These are phyloP conservation scores for Pseudogymnoascus sp. DNA, from an alignment of 2,329 filamentous ascomycete species.

Conservation along the genomic window DNA sequence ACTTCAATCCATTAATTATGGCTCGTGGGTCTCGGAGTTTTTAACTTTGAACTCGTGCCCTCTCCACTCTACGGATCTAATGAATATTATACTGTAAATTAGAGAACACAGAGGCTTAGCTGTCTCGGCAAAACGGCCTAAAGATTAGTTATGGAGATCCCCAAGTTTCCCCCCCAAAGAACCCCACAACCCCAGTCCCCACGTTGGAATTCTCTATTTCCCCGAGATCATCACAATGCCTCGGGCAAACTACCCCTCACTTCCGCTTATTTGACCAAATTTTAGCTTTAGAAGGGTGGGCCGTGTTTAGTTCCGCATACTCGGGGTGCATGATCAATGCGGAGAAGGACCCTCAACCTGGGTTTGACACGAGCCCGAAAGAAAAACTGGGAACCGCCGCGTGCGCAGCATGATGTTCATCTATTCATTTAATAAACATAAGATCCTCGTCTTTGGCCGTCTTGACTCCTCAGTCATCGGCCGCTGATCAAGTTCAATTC, in stretches of 20 bases:
- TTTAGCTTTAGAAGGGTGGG: neutral
- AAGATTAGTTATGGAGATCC: neutral
- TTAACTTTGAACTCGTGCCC: neutral
- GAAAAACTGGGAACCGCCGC: neutral
- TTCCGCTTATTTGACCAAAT: neutral
- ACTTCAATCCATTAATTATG: neutral
- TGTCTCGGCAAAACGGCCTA: neutral
- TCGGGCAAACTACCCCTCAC: constrained; percentile 1
- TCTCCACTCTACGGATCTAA: neutral
- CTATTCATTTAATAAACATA: neutral
- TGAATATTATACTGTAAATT: neutral
- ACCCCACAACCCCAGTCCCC: neutral
- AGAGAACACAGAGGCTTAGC: neutral
- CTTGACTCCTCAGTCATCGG: neutral
- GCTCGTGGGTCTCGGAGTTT: neutral
- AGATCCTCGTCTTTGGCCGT: constrained; percentile 10
- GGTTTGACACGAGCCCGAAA: neutral
- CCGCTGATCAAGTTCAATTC: neutral
- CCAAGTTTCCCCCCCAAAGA: neutral
- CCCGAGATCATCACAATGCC: neutral
- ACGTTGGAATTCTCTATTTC: neutral
- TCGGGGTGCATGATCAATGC: constrained; percentile 1
- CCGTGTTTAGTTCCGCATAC: neutral
- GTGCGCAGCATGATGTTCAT: neutral
- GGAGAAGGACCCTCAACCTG: neutral